A percentile compares a stretch with the other conserved stretches of the same genome.
Evolutionary conservation across 2,329 filamentous ascomycete genomes (phyloP).

Genomic region (Arthroderma sp.): DNA sequence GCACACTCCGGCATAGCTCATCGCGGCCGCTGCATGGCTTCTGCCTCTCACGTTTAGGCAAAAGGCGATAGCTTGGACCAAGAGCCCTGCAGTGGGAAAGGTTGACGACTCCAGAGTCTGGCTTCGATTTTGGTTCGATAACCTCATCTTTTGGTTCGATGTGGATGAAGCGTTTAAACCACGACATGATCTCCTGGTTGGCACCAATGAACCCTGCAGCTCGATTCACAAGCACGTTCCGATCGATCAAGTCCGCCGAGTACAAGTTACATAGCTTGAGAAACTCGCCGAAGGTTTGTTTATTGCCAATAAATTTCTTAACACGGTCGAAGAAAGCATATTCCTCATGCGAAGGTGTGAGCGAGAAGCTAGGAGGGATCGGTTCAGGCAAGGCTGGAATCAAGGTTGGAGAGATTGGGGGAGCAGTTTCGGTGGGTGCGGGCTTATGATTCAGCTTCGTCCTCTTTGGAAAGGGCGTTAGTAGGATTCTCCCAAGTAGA

Average conservation of each 20-base stretch:
- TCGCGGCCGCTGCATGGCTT: constrained; percentile 90
- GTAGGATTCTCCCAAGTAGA: neutral
- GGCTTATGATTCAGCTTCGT: constrained; percentile 60
- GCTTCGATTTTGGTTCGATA: constrained; percentile 63
- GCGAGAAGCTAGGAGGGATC: constrained; percentile 59
- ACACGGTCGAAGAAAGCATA: constrained; percentile 89
- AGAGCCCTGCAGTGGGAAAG: constrained; percentile 91
- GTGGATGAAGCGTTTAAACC: constrained; percentile 73
- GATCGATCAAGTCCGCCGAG: constrained; percentile 83
- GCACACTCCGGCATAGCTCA: constrained; percentile 79
- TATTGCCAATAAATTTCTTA: constrained; percentile 91
- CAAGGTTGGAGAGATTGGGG: constrained; percentile 65
- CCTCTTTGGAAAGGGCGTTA: constrained; percentile 41
- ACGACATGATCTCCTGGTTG: constrained; percentile 76
- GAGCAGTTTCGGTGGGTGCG: constrained; percentile 40
- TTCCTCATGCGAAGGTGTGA: constrained; percentile 69
- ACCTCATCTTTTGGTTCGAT: constrained; percentile 59
- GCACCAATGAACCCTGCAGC: constrained; percentile 75
- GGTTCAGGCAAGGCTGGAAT: constrained; percentile 82
- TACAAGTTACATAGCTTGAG: constrained; percentile 94
- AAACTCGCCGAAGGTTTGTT: constrained; percentile 87
- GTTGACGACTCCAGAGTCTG: constrained; percentile 66
- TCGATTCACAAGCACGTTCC: constrained; percentile 67
- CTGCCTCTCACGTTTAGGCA: constrained; percentile 80
- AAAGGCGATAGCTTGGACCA: constrained; percentile 83